These are phyloP conservation scores for Vitis hybrid DNA, from an alignment of 177 flowering plant genomes.

Conservation along the genomic window DNA sequence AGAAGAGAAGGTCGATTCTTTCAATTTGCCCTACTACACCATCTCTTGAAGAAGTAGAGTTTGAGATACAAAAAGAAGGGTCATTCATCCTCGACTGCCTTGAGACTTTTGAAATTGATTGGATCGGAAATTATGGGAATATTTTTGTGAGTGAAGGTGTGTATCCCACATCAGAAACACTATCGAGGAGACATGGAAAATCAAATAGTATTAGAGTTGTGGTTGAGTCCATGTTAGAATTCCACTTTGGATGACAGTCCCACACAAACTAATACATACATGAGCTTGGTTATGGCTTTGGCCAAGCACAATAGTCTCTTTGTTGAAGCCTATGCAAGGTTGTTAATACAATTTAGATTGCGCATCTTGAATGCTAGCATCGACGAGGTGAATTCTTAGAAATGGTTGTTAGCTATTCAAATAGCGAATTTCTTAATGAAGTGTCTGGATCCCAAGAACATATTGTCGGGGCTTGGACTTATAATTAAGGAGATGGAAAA, in stretches of 20 bases:
- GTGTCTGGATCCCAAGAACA: conserved; percentile 67
- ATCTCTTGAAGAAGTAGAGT: too few species aligned
- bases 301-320: conserved; percentile 64
- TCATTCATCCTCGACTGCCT: too few species aligned
- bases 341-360: conserved; percentile 64
- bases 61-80: too few species aligned
- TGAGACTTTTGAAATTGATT: too few species aligned
- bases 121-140: too few species aligned
- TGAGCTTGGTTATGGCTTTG: conserved; percentile 80
- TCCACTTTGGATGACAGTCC: conserved; percentile 61
- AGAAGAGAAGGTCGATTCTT: too few species aligned
- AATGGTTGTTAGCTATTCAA: conserved; percentile 72
- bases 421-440: conserved; percentile 88
- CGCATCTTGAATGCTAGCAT: conserved; percentile 56
- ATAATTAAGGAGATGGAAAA: conserved; percentile 78
- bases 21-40: too few species aligned
- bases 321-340: conserved; percentile 85
- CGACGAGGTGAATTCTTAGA: conserved; percentile 71
- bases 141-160: too few species aligned
- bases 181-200: too few species aligned
- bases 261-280: conserved; percentile 72
- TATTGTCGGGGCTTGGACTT: conserved; percentile 61
- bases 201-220: too few species aligned
- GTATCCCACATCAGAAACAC: too few species aligned
- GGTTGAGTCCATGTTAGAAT: too few species aligned